Evolutionary conservation across 331 rosid species (phyloP).

Genomic region (Phaseolus coccineus): DNA sequence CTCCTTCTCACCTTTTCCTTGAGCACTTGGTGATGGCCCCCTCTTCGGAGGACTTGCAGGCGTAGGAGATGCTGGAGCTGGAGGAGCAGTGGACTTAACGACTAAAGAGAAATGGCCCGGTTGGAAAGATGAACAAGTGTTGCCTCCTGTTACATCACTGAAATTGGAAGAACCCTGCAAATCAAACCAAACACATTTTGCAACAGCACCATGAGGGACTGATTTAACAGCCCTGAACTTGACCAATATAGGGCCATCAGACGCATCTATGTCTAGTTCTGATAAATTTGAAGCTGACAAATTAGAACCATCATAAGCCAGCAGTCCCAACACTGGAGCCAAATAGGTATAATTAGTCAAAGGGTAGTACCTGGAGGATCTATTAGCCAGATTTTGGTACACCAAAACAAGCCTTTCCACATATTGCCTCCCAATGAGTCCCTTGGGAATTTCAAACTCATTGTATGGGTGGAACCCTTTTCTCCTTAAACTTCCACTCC

Average conservation of each 20-base stretch:
- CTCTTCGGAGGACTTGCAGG: constrained; percentile 45
- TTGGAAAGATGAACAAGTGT: constrained; percentile 60
- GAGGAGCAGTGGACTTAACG: constrained; percentile 60
- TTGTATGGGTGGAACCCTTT: constrained; percentile 63
- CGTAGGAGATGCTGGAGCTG: constrained; percentile 42
- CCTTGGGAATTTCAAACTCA: constrained; percentile 69
- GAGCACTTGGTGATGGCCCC: constrained; percentile 39
- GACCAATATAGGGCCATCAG: constrained; percentile 60
- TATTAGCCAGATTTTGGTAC: constrained; percentile 81
- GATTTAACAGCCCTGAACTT: constrained; percentile 57
- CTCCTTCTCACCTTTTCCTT: constrained; percentile 46
- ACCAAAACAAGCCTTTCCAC: constrained; percentile 79
- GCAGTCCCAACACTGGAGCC: constrained; percentile 86
- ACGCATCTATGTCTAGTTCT: constrained; percentile 56
- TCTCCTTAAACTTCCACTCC: constrained; percentile 92
- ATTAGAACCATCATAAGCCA: constrained; percentile 73
- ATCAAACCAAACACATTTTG: constrained; percentile 73
- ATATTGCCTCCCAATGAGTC: constrained; percentile 63
- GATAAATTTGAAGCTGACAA: constrained; percentile 60
- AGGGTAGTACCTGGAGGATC: constrained; percentile 62
- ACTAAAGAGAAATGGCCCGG: constrained; percentile 98
- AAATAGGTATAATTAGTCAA: constrained; percentile 68
- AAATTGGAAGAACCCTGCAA: constrained; percentile 61
- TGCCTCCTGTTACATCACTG: constrained; percentile 59
- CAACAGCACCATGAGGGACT: constrained; percentile 58